Evolutionary conservation across 176 grass and related monocot genomes (phyloP).

Genomic region (Triticum turgidum): DNA sequence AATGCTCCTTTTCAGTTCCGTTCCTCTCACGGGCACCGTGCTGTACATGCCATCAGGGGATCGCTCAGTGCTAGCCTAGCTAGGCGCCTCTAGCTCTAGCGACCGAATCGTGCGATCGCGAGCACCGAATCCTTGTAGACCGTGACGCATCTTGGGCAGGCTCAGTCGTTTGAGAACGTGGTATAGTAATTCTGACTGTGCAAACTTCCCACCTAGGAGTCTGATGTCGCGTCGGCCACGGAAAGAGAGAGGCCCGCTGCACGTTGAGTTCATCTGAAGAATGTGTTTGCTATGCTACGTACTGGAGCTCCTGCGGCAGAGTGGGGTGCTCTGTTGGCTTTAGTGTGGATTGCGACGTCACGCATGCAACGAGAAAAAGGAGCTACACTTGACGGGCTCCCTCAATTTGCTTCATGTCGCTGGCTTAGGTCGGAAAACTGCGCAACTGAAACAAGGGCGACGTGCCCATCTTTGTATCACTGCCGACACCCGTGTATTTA

Average conservation of each 20-base stretch:
- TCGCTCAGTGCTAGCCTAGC: neutral
- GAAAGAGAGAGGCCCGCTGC: conserved; percentile 13
- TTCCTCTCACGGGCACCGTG: neutral
- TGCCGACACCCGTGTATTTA: neutral
- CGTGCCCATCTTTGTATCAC: neutral
- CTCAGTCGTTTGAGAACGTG: neutral
- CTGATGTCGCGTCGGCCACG: neutral
- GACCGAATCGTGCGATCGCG: neutral
- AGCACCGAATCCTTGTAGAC: neutral
- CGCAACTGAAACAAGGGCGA: neutral
- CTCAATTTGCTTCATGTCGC: neutral
- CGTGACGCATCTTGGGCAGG: neutral
- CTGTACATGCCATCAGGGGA: neutral
- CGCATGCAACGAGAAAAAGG: neutral
- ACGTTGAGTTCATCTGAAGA: neutral
- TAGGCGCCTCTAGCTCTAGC: neutral
- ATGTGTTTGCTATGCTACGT: neutral
- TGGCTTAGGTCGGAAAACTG: neutral
- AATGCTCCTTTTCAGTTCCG: neutral
- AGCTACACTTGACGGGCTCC: neutral
- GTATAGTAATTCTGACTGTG: neutral
- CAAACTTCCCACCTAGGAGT: neutral
- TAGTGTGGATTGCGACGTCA: neutral
- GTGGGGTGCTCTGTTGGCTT: neutral
- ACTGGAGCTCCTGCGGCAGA: neutral